phyloP scores from a whole-genome alignment of 1,284 basidiomycete genomes.

The Amylostereum areolatum region DNA sequence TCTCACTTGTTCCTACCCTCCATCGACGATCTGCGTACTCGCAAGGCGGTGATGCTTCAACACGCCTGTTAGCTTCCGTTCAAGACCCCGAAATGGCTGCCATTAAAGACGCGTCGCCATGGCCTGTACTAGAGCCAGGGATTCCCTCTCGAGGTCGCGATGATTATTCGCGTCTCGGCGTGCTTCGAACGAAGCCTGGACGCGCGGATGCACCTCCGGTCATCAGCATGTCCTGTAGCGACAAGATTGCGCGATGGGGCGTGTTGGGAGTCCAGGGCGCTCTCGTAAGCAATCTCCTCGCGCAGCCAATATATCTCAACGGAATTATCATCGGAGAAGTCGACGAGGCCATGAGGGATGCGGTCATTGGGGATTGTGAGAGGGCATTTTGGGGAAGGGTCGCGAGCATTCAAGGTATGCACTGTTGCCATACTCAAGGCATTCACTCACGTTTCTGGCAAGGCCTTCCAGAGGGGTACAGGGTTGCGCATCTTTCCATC shows the following conservation, averaged over 20 bases:
- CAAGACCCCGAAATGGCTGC: slow-evolving; percentile 69
- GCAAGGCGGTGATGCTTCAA: slow-evolving; percentile 88
- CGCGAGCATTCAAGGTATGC: slow-evolving; percentile 28
- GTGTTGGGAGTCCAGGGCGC: slow-evolving; percentile 84
- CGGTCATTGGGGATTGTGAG: slow-evolving; percentile 50
- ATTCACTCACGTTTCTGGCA: slow-evolving; percentile 3
- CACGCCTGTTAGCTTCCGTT: slow-evolving; percentile 60
- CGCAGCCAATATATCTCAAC: slow-evolving; percentile 56
- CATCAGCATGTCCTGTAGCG: slow-evolving; percentile 82
- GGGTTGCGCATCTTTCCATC: slow-evolving; percentile 42
- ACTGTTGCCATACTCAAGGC: neutral
- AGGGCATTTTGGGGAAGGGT: slow-evolving; percentile 54
- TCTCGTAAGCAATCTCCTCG: slow-evolving; percentile 50
- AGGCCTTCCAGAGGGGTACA: slow-evolving; percentile 42
- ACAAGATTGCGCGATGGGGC: slow-evolving; percentile 84
- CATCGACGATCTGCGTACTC: slow-evolving; percentile 5
- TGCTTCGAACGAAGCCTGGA: slow-evolving; percentile 86
- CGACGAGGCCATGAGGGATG: slow-evolving; percentile 26
- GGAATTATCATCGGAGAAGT: slow-evolving; percentile 72
- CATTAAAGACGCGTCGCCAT: slow-evolving; percentile 48
- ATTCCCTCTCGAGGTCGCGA: slow-evolving; percentile 67
- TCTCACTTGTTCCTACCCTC: neutral
- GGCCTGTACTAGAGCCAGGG: slow-evolving; percentile 28
- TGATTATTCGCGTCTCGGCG: slow-evolving; percentile 68
- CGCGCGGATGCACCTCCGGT: slow-evolving; percentile 81